Evolutionary conservation across 371 early-diverging fungal genomes (phyloP).

Genomic region (Fennellomyces sp.): DNA sequence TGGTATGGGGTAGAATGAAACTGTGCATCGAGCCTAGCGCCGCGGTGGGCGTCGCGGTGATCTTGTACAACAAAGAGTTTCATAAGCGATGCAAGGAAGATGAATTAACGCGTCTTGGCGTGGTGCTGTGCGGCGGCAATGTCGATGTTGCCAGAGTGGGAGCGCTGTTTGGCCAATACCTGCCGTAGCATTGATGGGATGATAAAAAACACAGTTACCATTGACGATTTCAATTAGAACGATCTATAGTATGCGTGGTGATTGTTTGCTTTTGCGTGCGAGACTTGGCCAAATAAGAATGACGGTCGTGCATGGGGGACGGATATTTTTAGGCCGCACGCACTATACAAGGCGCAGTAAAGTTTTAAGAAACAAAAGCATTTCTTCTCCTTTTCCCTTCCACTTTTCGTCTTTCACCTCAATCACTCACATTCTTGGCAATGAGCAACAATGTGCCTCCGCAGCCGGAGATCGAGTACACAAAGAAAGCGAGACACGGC

Average conservation of each 20-base stretch:
- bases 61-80: constrained; percentile 46
- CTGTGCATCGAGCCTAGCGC: constrained; percentile 60
- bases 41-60: constrained; percentile 52
- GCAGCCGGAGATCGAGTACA: constrained; percentile 39
- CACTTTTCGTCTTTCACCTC: neutral
- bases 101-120: constrained; percentile 29
- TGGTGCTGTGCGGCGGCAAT: constrained; percentile 50
- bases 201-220: too few relatives aligned
- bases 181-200: too few relatives aligned
- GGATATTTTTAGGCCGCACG: neutral
- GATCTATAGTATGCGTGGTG: too few relatives aligned
- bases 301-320: too few relatives aligned
- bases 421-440: too few relatives aligned
- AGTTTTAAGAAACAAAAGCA: neutral
- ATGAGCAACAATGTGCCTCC: too few relatives aligned
- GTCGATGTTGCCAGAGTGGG: constrained; percentile 33
- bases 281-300: neutral
- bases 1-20: constrained; percentile 58
- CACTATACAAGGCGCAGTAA: neutral
- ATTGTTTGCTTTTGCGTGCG: neutral
- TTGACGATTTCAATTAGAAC: too few relatives aligned
- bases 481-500: constrained; percentile 47
- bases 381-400: neutral
- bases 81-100: constrained; percentile 16
- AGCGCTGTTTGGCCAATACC: constrained; percentile 20